Base-by-base conservation (phyloP, 2,329 filamentous ascomycete genomes). In the Proliferodiscus dingleyae region DNA sequence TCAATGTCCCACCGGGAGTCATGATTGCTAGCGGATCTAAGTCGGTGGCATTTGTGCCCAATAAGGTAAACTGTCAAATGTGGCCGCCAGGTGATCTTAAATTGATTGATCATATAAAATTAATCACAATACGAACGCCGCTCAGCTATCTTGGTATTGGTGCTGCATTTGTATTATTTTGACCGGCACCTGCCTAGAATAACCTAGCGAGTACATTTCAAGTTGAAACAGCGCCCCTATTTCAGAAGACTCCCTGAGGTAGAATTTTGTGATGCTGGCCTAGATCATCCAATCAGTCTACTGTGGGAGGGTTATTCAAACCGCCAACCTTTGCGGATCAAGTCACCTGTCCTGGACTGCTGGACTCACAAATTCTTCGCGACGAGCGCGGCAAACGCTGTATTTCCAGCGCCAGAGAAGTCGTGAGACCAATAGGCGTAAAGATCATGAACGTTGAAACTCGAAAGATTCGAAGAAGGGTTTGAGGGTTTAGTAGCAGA, bases 371-470 rank as follows among this genome's bases (percentile, higher is more conserved):
- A 39, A n/a, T 50, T 48, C 30, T 38, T 47, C 3, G 41, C 34
- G 18, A 50, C 37, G 4, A 53, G 40, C 3, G 30, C 18, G 15
- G 38, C 37, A 18, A 53, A 53, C n/a, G 37, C 33, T 3, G 39
- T n/a, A 37, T 50, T 53, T 10, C 36, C 43, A 2, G 45, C 47
- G 5, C 11, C 21, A 8, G 36, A 16, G 22, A 50, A 53, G 34
- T 50, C 47, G 29, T 45, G 39, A 21, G 7, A 30, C 45, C 42
- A 48, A 23, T 50, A 48, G 19, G 21, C 32, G 15, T 40, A 34
- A 5, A 48, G 43, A 34, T 50, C 47, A 46, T 53, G 50, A 5
- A 48, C 45, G 2, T 39, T 16, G 21, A 53, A 39, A 32, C 15
- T 42, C 1, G 38, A 37, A 2, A 29, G 37, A 24, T 29, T 40